phyloP scores from a whole-genome alignment of 2,329 filamentous ascomycete genomes.

The Orbilia brochopaga region DNA sequence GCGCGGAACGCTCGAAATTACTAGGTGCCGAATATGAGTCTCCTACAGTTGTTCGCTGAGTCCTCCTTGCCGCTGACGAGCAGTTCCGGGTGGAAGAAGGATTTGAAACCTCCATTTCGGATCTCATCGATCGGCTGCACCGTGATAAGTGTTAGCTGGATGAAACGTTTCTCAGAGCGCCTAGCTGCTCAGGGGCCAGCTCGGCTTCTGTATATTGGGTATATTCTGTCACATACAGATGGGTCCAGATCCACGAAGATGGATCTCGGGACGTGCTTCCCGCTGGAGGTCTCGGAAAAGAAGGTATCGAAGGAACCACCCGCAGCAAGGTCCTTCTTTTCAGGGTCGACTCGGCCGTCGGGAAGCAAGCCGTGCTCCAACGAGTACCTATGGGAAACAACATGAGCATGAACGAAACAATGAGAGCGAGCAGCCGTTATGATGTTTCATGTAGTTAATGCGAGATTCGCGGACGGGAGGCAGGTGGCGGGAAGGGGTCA shows the following conservation, averaged over 20 bases:
- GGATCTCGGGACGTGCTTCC: conserved; percentile 72
- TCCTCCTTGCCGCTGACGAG: conserved; percentile 73
- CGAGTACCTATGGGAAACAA: conserved; percentile 64
- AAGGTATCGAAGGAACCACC: conserved; percentile 69
- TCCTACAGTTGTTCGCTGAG: conserved; percentile 70
- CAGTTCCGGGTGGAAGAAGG: conserved; percentile 70
- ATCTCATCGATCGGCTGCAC: conserved; percentile 70
- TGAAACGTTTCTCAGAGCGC: background rate
- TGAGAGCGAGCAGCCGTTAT: conserved; percentile 23
- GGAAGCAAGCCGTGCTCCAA: conserved; percentile 70
- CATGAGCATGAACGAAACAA: conserved; percentile 2
- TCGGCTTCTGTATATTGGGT: background rate
- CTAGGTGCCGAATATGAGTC: conserved; percentile 44
- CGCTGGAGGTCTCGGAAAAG: conserved; percentile 69
- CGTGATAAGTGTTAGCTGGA: conserved; percentile 44
- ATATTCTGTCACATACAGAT: conserved; percentile 60
- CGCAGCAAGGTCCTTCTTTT: conserved; percentile 59
- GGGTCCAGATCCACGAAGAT: conserved; percentile 73
- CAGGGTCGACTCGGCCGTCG: conserved; percentile 66
- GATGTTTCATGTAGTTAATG: background rate
- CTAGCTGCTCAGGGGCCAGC: background rate
- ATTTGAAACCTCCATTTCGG: conserved; percentile 67
- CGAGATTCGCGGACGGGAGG: conserved; percentile 7
- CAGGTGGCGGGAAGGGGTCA: conserved; percentile 34
- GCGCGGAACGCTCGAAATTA: background rate